Conservation (phyloP, 106 monocot genomes). For the Phalaenopsis aphrodite region DNA sequence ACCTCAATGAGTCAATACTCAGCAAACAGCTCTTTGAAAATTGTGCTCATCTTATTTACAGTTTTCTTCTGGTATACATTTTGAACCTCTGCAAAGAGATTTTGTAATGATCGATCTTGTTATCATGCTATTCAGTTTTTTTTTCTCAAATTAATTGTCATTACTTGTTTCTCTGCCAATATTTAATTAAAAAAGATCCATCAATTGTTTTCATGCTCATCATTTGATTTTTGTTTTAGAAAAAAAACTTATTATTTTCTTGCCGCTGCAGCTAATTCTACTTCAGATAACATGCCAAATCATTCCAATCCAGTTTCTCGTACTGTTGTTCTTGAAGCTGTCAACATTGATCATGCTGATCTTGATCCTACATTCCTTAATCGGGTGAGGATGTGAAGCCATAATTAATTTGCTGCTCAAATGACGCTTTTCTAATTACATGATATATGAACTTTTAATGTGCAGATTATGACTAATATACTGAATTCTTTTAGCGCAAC, state of each 20-base stretch:
- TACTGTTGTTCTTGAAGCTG: slow-evolving; percentile 63
- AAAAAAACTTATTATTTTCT: neutral
- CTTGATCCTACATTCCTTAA: slow-evolving; percentile 32
- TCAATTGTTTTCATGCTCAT: neutral
- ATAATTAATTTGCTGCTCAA: neutral
- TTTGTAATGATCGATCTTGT: neutral
- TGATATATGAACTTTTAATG: slow-evolving; percentile 5
- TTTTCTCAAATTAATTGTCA: neutral
- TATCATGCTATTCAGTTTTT: neutral
- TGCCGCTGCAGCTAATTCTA: slow-evolving; percentile 21
- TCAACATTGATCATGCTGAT: slow-evolving; percentile 63
- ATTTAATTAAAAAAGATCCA: neutral
- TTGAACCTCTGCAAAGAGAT: neutral
- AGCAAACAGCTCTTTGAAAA: neutral
- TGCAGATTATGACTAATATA: slow-evolving; percentile 61
- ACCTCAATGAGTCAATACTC: neutral
- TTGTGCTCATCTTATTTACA: neutral
- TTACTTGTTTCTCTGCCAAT: neutral
- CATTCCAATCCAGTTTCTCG: slow-evolving; percentile 19
- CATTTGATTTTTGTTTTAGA: neutral
- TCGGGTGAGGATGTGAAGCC: slow-evolving; percentile 30
- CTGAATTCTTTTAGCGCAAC: slow-evolving; percentile 41
- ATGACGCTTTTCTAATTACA: neutral
- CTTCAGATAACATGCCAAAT: slow-evolving; percentile 18
- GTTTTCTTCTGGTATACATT: neutral